phyloP scores from a whole-genome alignment of 331 rosid species.

The Pyrus hybrid region DNA sequence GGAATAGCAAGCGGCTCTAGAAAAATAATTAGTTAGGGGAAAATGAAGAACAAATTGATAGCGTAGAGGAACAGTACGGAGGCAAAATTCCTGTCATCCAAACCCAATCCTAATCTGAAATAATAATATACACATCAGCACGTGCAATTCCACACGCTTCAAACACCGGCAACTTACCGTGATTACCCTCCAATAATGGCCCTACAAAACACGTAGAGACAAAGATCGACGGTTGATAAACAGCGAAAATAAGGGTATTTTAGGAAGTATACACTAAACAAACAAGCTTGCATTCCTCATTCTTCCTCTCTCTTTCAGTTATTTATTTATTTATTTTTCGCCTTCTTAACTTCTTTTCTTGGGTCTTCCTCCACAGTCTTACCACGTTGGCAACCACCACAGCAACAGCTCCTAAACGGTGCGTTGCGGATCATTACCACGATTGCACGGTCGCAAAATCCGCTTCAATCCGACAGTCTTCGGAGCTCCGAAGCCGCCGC shows the following conservation, averaged over 20 bases:
- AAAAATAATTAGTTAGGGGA: not conserved
- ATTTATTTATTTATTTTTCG: not conserved
- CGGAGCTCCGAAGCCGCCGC: not conserved
- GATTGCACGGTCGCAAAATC: not conserved
- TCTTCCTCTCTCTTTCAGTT: not conserved
- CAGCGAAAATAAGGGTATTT: not conserved
- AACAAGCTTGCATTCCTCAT: not conserved
- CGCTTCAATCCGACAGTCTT: not conserved
- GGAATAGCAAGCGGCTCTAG: accelerated
- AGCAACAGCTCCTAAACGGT: not conserved
- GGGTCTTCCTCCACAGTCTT: not conserved
- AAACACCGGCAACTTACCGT: not conserved
- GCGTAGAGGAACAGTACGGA: not conserved
- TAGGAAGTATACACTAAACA: not conserved
- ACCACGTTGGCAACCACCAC: not conserved
- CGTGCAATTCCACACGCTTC: not conserved
- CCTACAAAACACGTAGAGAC: not conserved
- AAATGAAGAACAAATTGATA: not conserved
- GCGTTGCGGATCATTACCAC: not conserved
- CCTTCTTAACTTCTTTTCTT: not conserved
- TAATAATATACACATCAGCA: not conserved
- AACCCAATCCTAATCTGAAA: not conserved
- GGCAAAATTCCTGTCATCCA: not conserved
- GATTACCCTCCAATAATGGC: not conserved
- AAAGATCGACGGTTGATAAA: not conserved